A percentile compares a stretch with the other conserved stretches of the same genome.
Conservation (phyloP, 1,284 basidiomycete genomes). For the Laetiporus sulphureus region DNA sequence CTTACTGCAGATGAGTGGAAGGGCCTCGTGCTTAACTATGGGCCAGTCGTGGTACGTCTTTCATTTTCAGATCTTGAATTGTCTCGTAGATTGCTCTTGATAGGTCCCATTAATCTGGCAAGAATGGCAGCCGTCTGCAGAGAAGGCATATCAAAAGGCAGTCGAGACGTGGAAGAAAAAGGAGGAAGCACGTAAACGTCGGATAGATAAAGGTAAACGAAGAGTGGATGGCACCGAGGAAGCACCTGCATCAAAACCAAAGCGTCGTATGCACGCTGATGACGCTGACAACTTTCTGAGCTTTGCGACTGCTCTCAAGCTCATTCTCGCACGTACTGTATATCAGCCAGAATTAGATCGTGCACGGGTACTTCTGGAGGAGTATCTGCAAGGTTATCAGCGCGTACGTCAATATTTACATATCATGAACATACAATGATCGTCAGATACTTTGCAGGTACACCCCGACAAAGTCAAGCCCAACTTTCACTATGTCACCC, state of each 20-base stretch:
- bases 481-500: slow-evolving; percentile 20
- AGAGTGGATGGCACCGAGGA: not conserved
- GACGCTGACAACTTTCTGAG: slow-evolving; percentile 1
- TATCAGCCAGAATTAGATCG: not conserved
- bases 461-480: not conserved
- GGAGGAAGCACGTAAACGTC: slow-evolving; percentile 2
- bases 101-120: slow-evolving; percentile 12
- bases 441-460: not conserved
- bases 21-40: slow-evolving; percentile 14
- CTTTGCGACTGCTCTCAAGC: not conserved
- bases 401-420: not conserved
- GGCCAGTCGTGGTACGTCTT: slow-evolving; percentile 21
- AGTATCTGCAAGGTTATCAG: not conserved
- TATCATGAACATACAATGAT: not conserved
- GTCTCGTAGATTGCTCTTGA: not conserved
- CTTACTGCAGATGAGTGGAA: slow-evolving; percentile 28
- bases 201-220: not conserved
- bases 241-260: slow-evolving; percentile 1
- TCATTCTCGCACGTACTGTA: not conserved
- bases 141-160: slow-evolving; percentile 5
- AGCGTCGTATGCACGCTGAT: slow-evolving; percentile 5
- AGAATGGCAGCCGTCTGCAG: slow-evolving; percentile 7
- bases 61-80: not conserved
- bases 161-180: slow-evolving; percentile 8
- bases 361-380: not conserved